Base-by-base conservation (phyloP, 75 land plant genomes). In the Cupressus sempervirens region DNA sequence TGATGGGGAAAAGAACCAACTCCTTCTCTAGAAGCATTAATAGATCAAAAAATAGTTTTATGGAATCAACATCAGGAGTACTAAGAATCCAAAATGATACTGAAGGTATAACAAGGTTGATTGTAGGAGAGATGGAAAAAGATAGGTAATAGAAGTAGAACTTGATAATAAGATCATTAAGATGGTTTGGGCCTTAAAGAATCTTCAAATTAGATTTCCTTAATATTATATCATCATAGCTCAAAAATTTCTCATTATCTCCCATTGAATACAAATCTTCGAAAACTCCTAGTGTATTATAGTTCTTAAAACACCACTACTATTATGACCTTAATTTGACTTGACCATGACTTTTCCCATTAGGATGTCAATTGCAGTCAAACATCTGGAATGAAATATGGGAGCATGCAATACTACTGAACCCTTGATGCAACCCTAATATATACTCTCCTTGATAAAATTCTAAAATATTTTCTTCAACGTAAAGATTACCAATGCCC, bases 121-220 rank as follows among this genome's bases (percentile, higher is more conserved):
- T 85, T 58, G 89, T 87, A 18, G 86, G 53, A 40, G 90, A 85
- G 54, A 74, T 26, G 83, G 53, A 34, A 29, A 91, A 76, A 8
- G 86, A 52, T 29, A 97, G 91, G 85, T 92, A 90, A 72, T 89
- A 84, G 76, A 97, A 97, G 83, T 89, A 97, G 81, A 97, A 97
- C 83, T 94, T 94, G 48, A 97, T 95, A 75, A 97, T 85, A 45
- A 93, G 91, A 58, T 97, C 97, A 83, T 97, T 97, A 73, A 97
- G 91, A 83, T 86, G 92, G 76, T 88, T 54, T 13, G 92, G 93
- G 15, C 94, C 93, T 13, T 84, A 65, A 34, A 97, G 92, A 43
- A 95, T 95, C 67, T 86, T 88, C 76, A 95, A 80, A 80, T 97
- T 97, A n/a, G 97, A 95, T 76, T 88, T 82, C 81, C 96, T 84